Evolutionary conservation across 768 basidiomycete genomes (phyloP).

Genomic region (Termitomyces sp.): DNA sequence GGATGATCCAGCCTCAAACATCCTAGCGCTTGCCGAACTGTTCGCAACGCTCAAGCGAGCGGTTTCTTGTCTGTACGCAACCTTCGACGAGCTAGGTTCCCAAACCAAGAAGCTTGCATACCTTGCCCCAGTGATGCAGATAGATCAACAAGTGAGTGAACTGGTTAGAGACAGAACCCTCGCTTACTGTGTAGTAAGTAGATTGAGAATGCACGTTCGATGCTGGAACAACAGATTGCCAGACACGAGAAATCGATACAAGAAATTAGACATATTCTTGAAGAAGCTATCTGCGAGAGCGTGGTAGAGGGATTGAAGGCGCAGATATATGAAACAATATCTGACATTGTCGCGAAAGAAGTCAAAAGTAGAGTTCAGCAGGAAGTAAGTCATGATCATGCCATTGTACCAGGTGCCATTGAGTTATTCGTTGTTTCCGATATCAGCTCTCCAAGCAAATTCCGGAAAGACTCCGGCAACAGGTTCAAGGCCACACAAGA

Average conservation of each 20-base stretch:
- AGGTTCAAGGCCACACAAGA: conserved; percentile 36
- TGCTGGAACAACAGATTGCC: conserved; percentile 35
- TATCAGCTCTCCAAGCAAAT: conserved; percentile 41
- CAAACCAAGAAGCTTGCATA: conserved; percentile 43
- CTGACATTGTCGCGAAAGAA: conserved; percentile 29
- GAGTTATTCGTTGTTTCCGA: not conserved
- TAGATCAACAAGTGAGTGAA: conserved; percentile 37
- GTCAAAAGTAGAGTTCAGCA: conserved; percentile 39
- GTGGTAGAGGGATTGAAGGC: conserved; percentile 37
- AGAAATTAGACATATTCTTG: conserved; percentile 29
- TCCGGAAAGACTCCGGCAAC: conserved; percentile 36
- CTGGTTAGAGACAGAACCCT: not conserved
- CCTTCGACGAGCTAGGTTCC: conserved; percentile 42
- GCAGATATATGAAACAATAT: conserved; percentile 30
- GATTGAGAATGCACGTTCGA: conserved; percentile 35
- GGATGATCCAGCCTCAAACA: conserved; percentile 25
- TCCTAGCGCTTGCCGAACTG: conserved; percentile 40
- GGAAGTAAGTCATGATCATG: conserved; percentile 35
- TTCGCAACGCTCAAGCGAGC: conserved; percentile 44
- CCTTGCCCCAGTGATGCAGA: conserved; percentile 42
- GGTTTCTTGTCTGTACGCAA: conserved; percentile 33
- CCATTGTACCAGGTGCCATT: not conserved
- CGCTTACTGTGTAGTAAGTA: conserved; percentile 18
- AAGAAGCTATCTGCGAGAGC: conserved; percentile 36
- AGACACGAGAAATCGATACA: conserved; percentile 36